Evolutionary conservation across 768 basidiomycete species (phyloP), one percentile per base, ranked within the genome.

Genomic region (Rhizopogon vesiculosus): DNA sequence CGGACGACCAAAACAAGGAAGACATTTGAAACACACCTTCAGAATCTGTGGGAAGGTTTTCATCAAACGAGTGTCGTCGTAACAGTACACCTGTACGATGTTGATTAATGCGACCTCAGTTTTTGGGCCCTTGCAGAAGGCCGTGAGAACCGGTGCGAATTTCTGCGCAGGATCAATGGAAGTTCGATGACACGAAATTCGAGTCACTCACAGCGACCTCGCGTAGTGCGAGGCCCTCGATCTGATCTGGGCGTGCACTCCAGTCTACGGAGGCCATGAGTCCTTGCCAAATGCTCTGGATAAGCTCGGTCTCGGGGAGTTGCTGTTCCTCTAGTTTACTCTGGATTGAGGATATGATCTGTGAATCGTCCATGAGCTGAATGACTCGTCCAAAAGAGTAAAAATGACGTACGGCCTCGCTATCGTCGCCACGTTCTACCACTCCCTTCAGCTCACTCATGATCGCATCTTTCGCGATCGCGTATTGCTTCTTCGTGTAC

Each of bases 61-160:
- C 73, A 94, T 95, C 66, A 96, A 82, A 55, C 91, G 89, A 25
- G 93, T 95, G 66, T 98, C 93, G 74, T 96, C 93, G 72, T 98
- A 97, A 71, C 92, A 95, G 75, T 96, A 91, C 60, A 92, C 80
- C 76, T 99, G 96, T 6, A 96, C 92, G 51, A 88, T 83, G 70
- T 98, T 98, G 73, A 99, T 93, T 53, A 99, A 82, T 33, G 90
- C 85, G 39, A 99, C 91, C 73, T 99, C 85, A 19, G 91, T 90
- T 73, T 95, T 95, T 18, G 93, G 83, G 52, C 86, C 84, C 57
- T 84, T 81, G 66, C 88, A 92, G 78, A 99, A 99, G 33, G 91
- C 85, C 72, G 94, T 92, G 51, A 99, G 77, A 56, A 98, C 83
- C 13, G 89, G 82, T 9, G 89, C 80, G 67, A 85, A 88, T 81